Percentiles rank a stretch among this genome's conserved stretches.
These are phyloP conservation scores for Paramecium pentaurelia DNA, from an alignment of 73 alveolate species.

Conservation along the genomic window DNA sequence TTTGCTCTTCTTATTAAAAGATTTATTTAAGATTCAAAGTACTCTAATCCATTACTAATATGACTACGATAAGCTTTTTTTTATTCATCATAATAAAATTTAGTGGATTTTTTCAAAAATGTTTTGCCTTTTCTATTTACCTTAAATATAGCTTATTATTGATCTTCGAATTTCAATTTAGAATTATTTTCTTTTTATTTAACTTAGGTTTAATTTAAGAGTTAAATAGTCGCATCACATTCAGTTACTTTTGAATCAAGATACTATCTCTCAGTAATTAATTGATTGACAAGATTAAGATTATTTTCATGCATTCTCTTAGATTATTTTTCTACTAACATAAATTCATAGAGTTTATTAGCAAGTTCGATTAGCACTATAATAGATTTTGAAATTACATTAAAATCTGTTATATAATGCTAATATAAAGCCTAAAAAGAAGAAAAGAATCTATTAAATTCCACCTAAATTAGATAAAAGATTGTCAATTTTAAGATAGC, in stretches of 20 bases:
- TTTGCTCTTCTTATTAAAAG: not conserved
- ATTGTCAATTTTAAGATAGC: not conserved
- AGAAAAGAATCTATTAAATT: not conserved
- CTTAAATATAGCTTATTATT: not conserved
- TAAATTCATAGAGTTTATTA: not conserved
- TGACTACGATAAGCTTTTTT: not conserved
- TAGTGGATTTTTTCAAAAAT: not conserved
- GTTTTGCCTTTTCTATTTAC: not conserved
- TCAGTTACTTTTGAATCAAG: not conserved
- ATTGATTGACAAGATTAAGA: not conserved
- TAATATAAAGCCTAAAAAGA: not conserved
- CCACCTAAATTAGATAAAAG: conserved; percentile 4
- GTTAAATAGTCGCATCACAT: not conserved
- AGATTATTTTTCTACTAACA: not conserved
- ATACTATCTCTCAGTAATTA: not conserved
- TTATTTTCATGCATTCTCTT: not conserved
- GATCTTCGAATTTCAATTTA: not conserved
- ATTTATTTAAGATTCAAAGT: not conserved
- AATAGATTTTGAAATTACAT: not conserved
- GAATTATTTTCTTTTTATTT: not conserved
- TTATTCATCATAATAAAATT: not conserved
- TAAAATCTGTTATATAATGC: not conserved
- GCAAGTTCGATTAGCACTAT: not conserved
- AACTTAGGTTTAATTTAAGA: not conserved
- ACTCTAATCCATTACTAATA: not conserved